Conservation (phyloP, 106 monocot genomes). For the Acorus calamus region DNA sequence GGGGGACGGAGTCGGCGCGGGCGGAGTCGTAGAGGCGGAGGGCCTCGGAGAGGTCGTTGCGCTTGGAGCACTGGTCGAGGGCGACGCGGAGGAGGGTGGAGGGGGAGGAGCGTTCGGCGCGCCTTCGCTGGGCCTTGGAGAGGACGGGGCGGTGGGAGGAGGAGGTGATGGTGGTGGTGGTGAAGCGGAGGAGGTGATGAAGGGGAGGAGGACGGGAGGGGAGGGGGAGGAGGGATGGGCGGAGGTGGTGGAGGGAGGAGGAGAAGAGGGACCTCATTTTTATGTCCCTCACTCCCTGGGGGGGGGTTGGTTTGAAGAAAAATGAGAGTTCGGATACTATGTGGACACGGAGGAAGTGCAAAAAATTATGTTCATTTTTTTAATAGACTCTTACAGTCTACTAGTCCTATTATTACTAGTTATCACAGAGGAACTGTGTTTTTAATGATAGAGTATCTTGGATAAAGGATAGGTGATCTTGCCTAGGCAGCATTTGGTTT, state of each 20-base stretch:
- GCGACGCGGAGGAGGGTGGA: constrained; percentile 47
- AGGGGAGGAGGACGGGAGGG: background rate
- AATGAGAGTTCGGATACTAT: too few relatives aligned
- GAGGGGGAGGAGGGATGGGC: background rate
- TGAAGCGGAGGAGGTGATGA: background rate
- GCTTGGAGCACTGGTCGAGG: constrained; percentile 69
- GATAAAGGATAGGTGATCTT: too few relatives aligned
- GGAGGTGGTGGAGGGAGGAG: constrained; percentile 3
- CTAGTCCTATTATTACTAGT: too few relatives aligned
- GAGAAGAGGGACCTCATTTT: background rate
- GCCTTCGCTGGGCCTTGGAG: constrained; percentile 13
- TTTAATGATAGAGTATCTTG: too few relatives aligned
- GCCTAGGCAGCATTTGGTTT: too few relatives aligned
- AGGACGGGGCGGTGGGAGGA: background rate
- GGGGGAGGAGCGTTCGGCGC: constrained; percentile 37
- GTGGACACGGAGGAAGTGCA: too few relatives aligned
- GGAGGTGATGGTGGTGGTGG: background rate
- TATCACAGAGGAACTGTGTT: too few relatives aligned
- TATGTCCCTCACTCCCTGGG: too few relatives aligned
- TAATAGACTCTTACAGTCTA: too few relatives aligned
- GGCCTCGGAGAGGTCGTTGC: constrained; percentile 49
- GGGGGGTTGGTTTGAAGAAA: too few relatives aligned
- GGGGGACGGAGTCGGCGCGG: constrained; percentile 13
- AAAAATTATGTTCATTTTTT: too few relatives aligned
- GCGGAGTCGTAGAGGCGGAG: constrained; percentile 81